Base-by-base conservation (phyloP, 805 yeast species). In the Candida quercuum region DNA sequence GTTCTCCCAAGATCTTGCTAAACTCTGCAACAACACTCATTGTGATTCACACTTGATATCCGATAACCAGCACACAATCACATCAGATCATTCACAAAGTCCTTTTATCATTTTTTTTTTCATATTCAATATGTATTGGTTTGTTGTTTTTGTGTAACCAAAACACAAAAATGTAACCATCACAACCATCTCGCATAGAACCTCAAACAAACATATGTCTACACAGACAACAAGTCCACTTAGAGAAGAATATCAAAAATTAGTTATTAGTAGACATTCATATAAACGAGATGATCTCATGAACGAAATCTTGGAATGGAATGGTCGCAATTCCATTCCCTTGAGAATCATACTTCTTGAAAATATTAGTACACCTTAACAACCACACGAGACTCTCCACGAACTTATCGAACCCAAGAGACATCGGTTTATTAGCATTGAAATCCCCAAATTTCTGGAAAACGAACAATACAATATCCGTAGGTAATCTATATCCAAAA, bases 361-460 rank as follows among this genome's bases (percentile, higher is more conserved):
- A 86, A 12, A 81, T 68, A 52, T 83, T 88, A 1, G 95, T 85
- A 45, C 84, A 71, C 45, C 86, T 74, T 54, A 86, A 71, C 47
- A 86, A 66, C 71, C 86, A 82, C 14, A 86, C 83, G 47, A 86
- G 69, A 37, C 85, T 71, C 55, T 86, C 95, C 19, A 86, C 87
- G 60, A 86, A 86, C 57, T 77, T 71, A 56, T 86, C 95, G 57
- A 86, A 86, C 41, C 83, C 78, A 59, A 86, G 55, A 40, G 62
- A 67, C 57, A 54, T 50, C 19, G 56, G 56, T 15, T 48, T 53
- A 35, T 56, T 57, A 7, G 50, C 48, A 28, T 50, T 47, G 21
- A 51, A 42, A 18, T 64, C 70, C 28, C 79, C 68, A 52, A 78
- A 81, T 40, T 69, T 70, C 45, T 68, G 73, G 52, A 79, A 81